These are phyloP conservation scores for Elsinoe arachidis DNA, from an alignment of 2,329 filamentous ascomycete species.

Conservation along the genomic window DNA sequence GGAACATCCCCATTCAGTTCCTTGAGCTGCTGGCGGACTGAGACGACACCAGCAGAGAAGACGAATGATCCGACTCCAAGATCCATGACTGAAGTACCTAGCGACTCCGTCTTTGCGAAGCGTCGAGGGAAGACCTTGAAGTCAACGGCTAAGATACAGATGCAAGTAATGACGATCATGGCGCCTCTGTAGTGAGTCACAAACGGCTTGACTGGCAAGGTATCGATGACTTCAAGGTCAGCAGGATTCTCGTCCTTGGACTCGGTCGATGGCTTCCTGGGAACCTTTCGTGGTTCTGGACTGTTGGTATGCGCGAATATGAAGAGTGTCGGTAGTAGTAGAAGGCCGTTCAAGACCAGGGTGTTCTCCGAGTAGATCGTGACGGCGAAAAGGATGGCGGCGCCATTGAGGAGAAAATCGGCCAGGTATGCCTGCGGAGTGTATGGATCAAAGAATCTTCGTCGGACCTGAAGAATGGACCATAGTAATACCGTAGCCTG, in stretches of 20 bases:
- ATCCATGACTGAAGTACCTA: constrained; percentile 99
- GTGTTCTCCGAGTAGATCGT: constrained; percentile 75
- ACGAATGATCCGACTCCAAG: constrained; percentile 96
- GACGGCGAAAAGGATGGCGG: constrained; percentile 70
- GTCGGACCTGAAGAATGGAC: constrained; percentile 77
- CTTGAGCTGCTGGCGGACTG: constrained; percentile 70
- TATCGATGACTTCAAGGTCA: constrained; percentile 31
- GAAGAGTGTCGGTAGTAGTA: constrained; percentile 59
- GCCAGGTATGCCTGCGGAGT: constrained; percentile 57
- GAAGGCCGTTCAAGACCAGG: constrained; percentile 62
- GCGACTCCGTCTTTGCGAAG: constrained; percentile 98
- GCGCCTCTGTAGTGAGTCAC: constrained; percentile 82
- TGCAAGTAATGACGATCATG: constrained; percentile 84
- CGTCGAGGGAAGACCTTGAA: constrained; percentile 86
- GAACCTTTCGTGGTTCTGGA: constrained; percentile 31
- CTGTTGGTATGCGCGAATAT: constrained; percentile 34
- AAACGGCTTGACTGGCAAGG: constrained; percentile 78
- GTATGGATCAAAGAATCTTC: constrained; percentile 75
- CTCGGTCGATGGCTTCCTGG: constrained; percentile 19
- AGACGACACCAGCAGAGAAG: constrained; percentile 87
- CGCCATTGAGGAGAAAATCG: constrained; percentile 84
- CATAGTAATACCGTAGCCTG: constrained; percentile 77
- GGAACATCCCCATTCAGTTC: constrained; percentile 32
- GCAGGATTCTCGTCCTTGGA: constrained; percentile 16
- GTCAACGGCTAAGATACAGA: constrained; percentile 93